Base-by-base conservation (phyloP, 352 stramenopile species). In the Globisporangium iwayamae region DNA sequence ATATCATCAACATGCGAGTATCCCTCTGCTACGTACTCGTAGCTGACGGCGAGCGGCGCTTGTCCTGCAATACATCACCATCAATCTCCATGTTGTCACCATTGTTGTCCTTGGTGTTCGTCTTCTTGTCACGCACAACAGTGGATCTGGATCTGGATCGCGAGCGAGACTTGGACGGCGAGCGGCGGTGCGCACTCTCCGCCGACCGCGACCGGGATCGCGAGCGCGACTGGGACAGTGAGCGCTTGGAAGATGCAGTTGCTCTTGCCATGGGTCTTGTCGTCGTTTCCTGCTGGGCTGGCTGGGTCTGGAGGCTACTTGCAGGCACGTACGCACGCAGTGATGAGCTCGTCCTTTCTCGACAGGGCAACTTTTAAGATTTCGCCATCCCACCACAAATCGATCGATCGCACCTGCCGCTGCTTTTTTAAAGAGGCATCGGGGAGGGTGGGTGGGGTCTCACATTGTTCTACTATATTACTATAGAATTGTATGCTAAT, bases 71-170 rank as follows among this genome's bases (percentile, higher is more conserved):
- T 13, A 43, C 28, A 25, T 59, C 14, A 18, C 39, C 38, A 18
- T 65, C 59, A 30, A 41, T 22, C 4, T 41, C 28, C 38, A 53
- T 47, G n/a, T 50, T 30, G 52, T 22, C 60, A 43, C 1, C 58
- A 10, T 56, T 36, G 58, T 25, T 39, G 22, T 41, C 16, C 36
- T 32, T 66, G 39, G 30, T 4, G 16, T 30, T 18, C 25, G 16
- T 14, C n/a, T 16, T 46, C 41, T 22, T 54, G 41, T 14, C 28
- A 22, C 30, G 43, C 4, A 3, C 9, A 47, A 36, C 30, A 30
- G 20, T 28, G 4, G 50, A 60, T 54, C 36, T 36, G n/a, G 59
- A 65, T 36, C 22, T 55, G 11, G 60, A 66, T 52, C 52, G 51
- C 41, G 60, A 66, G 8, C 22, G 34, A 8, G 56, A 62, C 25